Base-by-base conservation (phyloP, 345 rosid species). In the Durio zibethinus region DNA sequence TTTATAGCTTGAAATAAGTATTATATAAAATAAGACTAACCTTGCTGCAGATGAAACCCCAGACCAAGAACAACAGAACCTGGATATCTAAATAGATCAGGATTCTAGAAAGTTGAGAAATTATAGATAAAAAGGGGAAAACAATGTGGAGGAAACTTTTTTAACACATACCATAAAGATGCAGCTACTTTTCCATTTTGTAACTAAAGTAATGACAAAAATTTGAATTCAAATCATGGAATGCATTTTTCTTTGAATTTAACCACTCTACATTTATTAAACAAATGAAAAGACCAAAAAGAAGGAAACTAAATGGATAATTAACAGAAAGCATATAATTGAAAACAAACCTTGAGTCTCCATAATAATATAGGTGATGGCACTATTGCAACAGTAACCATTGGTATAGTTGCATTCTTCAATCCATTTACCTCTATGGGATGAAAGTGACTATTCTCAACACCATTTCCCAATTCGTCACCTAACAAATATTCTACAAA, bases 31-130 rank as follows among this genome's bases (percentile, higher is more conserved):
- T 62, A 80, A 25, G 29, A 73, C 92, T 72, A 62, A 96, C 99
- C 99, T 96, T 93, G 83, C 95, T 88, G 81, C 99, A 92, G 82
- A 87, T 76, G 84, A 89, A 89, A 86, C 88, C 97, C 99, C 83
- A 89, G 62, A 82, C 83, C 69, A 90, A 87, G 88, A 83, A 92
- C 82, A 90, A 84, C 64, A 93, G 79, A 27, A 93, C 98, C 98
- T 96, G 90, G n/a, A 81, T 61, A 75, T 40, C 43, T 62, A 79
- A 80, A 66, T 75, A 71, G 52, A 57, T 78, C 76, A 76, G 67
- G 29, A 83, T 66, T 35, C 45, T 72, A 74, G 75, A 66, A 76
- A 54, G 48, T 9, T 29, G 50, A 68, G 66, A 53, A 38, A 73
- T 31, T 18, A 67, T 25, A 10, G 11, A 64, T 14, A 3, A 31